Percentiles rank a stretch among this genome's conserved stretches.
Conservation (phyloP, 192 early-diverging fungal genomes). For the Pecoramyces ruminantium region DNA sequence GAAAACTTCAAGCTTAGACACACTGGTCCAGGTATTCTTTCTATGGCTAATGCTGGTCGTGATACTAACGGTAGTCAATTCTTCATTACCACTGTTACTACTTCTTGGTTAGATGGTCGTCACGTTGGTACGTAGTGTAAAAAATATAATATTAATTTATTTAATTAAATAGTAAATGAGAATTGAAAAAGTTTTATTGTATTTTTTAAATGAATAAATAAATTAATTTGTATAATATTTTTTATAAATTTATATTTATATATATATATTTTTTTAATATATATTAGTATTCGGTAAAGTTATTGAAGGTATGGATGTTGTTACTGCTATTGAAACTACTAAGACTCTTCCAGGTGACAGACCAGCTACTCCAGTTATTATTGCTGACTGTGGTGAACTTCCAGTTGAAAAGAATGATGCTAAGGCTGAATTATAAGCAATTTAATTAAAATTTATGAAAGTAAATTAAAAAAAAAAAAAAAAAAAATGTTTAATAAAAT, state of each 20-base stretch:
- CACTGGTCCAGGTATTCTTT: neutral
- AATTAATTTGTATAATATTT: too few relatives aligned
- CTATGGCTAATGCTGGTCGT: neutral
- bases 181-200: too few relatives aligned
- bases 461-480: neutral
- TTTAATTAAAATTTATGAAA: neutral
- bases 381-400: conserved; percentile 26
- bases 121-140: conserved; percentile 27
- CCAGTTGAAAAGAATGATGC: conserved; percentile 14
- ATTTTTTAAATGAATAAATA: too few relatives aligned
- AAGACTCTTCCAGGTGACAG: conserved; percentile 21
- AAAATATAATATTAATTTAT: too few relatives aligned
- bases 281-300: conserved; percentile 25
- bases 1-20: conserved; percentile 72
- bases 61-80: conserved; percentile 7
- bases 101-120: conserved; percentile 32
- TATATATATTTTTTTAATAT: neutral
- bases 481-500: neutral
- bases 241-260: too few relatives aligned
- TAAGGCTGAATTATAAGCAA: conserved; percentile 4
- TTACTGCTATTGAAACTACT: conserved; percentile 8
- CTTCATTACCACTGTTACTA: conserved; percentile 32
- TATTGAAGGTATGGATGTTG: conserved; percentile 31
- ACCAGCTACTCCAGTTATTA: conserved; percentile 26
- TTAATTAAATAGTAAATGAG: too few relatives aligned